Evolutionary conservation across 2,329 filamentous ascomycete species (phyloP).

Genomic region (Phyllosticta capitalensis): DNA sequence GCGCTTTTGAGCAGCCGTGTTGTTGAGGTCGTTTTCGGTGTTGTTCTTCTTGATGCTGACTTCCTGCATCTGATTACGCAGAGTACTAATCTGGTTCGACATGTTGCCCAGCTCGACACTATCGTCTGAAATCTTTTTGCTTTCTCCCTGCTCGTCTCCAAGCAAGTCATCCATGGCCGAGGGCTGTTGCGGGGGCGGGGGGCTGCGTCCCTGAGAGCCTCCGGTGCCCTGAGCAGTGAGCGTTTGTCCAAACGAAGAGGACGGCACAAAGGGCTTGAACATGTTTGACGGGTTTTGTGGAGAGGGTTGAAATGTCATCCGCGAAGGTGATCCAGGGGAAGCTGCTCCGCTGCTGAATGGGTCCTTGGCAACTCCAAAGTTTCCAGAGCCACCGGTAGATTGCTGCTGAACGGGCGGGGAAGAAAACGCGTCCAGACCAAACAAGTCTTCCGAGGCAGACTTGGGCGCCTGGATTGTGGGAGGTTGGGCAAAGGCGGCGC

Average conservation of each 20-base stretch:
- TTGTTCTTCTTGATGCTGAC: conserved; percentile 72
- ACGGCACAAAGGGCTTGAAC: conserved; percentile 88
- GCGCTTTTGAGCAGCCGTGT: conserved; percentile 76
- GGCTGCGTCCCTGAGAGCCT: conserved; percentile 32
- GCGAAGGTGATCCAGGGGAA: conserved; percentile 43
- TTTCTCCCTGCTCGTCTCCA: conserved; percentile 84
- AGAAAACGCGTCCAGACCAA: conserved; percentile 74
- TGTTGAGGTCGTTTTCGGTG: conserved; percentile 72
- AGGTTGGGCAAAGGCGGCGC: conserved; percentile 44
- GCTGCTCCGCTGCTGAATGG: conserved; percentile 50
- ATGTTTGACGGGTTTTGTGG: conserved; percentile 36
- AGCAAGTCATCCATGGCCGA: conserved; percentile 70
- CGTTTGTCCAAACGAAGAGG: conserved; percentile 82
- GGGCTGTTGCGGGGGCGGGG: conserved; percentile 31
- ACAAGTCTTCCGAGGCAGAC: conserved; percentile 86
- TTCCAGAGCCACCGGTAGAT: conserved; percentile 61
- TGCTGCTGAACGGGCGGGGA: conserved; percentile 41
- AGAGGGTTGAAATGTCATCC: conserved; percentile 36
- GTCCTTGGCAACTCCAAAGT: conserved; percentile 42
- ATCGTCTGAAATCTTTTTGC: conserved; percentile 78
- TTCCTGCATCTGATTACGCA: conserved; percentile 90
- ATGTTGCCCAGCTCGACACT: conserved; percentile 90
- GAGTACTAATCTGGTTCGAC: conserved; percentile 85
- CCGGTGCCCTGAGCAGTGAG: conserved; percentile 71
- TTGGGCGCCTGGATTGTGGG: conserved; percentile 44